phyloP scores from a whole-genome alignment of 2,329 filamentous ascomycete genomes.

The Fonsecaea pedrosoi region DNA sequence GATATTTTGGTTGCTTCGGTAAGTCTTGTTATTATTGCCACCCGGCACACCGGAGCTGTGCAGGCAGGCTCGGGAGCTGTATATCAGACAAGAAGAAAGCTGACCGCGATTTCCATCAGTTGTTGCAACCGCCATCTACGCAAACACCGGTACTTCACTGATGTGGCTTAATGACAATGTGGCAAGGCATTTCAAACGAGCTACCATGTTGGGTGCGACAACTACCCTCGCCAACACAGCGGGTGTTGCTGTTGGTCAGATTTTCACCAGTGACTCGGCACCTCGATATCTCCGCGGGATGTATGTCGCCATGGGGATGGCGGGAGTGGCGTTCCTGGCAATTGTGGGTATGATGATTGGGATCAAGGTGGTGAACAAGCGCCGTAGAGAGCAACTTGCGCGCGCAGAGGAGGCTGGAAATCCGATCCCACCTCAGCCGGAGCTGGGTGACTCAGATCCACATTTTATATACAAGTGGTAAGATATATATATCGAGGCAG shows the following conservation, averaged over 20 bases:
- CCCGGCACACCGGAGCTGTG: no score
- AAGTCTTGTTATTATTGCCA: not conserved
- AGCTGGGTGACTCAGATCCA: conserved; percentile 43
- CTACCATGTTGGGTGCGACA: conserved; percentile 55
- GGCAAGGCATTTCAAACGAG: conserved; percentile 57
- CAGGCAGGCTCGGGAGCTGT: no score
- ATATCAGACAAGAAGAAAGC: no score
- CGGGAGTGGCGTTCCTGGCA: conserved; percentile 34
- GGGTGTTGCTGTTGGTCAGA: conserved; percentile 49
- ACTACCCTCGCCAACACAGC: conserved; percentile 58
- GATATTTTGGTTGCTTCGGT: conserved; percentile 26
- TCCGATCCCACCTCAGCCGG: conserved; percentile 37
- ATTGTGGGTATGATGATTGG: conserved; percentile 40
- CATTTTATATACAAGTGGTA: conserved; percentile 39
- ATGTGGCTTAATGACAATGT: conserved; percentile 59
- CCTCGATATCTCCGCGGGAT: conserved; percentile 44
- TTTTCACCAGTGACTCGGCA: conserved; percentile 44
- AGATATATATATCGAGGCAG: no score
- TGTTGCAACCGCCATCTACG: conserved; percentile 42
- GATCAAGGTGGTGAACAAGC: conserved; percentile 42
- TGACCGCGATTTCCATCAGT: conserved; percentile 22
- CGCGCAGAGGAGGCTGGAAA: conserved; percentile 11
- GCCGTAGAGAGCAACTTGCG: conserved; percentile 35
- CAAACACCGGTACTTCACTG: conserved; percentile 47
- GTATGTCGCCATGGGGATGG: conserved; percentile 39